Conservation (phyloP, 2,329 filamentous ascomycete genomes). For the Trichoderma brevicompactum region DNA sequence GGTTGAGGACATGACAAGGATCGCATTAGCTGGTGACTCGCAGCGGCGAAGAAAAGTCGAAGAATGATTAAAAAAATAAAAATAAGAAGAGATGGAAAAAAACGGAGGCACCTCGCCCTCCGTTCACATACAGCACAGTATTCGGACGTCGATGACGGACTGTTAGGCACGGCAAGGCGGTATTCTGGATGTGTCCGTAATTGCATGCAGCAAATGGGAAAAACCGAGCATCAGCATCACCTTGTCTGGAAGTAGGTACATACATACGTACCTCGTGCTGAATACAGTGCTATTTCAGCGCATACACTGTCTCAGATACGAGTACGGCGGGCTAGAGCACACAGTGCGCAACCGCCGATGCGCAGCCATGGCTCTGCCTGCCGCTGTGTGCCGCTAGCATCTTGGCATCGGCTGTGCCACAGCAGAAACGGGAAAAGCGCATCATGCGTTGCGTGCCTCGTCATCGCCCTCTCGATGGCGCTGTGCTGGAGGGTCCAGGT, state of each 20-base stretch:
- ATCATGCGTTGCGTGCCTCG: slow-evolving; percentile 42
- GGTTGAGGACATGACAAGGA: neutral
- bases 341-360: slow-evolving; percentile 12
- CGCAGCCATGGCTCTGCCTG: slow-evolving; percentile 7
- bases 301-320: neutral
- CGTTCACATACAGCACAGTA: neutral
- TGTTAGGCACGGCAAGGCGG: too few relatives aligned
- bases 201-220: neutral
- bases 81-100: neutral
- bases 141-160: neutral
- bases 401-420: slow-evolving; percentile 31
- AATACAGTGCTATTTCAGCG: too few relatives aligned
- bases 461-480: slow-evolving; percentile 43
- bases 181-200: neutral
- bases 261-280: too few relatives aligned
- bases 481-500: slow-evolving; percentile 27
- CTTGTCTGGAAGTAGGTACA: too few relatives aligned
- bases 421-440: slow-evolving; percentile 27
- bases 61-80: neutral
- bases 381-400: neutral
- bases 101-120: neutral
- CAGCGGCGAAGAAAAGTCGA: neutral
- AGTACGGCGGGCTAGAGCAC: neutral
- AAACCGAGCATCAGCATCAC: neutral
- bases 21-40: slow-evolving; percentile 1